phyloP scores from a whole-genome alignment of 805 yeast genomes.

The Priceomyces medius region DNA sequence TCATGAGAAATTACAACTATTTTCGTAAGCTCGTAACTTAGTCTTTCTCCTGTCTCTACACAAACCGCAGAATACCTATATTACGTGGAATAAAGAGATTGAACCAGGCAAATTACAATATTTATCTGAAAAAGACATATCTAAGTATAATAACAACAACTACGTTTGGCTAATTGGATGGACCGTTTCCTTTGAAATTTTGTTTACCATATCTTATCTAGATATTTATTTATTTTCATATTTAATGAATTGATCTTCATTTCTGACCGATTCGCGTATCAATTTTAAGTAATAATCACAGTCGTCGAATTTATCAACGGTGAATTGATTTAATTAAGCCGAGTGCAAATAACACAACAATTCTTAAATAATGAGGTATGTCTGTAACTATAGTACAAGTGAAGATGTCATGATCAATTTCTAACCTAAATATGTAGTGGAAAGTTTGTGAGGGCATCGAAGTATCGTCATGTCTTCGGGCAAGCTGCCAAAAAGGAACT shows the following conservation, averaged over 20 bases:
- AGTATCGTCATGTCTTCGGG: constrained; percentile 94
- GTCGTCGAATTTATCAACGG: constrained; percentile 1
- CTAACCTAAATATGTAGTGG: constrained; percentile 45
- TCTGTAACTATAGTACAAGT: neutral
- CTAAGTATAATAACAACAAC: too few species aligned
- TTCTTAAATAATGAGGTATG: constrained; percentile 2
- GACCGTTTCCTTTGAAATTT: too few species aligned
- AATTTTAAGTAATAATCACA: neutral
- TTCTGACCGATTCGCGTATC: neutral
- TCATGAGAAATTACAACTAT: too few species aligned
- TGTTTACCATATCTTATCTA: too few species aligned
- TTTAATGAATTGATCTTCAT: neutral
- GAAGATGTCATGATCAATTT: neutral
- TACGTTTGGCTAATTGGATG: too few species aligned
- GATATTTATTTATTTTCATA: neutral
- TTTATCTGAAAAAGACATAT: too few species aligned
- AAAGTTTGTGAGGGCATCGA: constrained; percentile 92
- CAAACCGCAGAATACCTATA: too few species aligned
- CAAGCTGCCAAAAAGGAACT: constrained; percentile 72
- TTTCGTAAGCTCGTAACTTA: too few species aligned
- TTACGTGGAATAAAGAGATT: too few species aligned
- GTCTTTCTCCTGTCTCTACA: too few species aligned
- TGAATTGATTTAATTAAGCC: neutral
- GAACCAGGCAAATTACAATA: too few species aligned
- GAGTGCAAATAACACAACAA: neutral